Evolutionary conservation across 805 yeast genomes (phyloP).

Genomic region (Metschnikowia lochheadii): DNA sequence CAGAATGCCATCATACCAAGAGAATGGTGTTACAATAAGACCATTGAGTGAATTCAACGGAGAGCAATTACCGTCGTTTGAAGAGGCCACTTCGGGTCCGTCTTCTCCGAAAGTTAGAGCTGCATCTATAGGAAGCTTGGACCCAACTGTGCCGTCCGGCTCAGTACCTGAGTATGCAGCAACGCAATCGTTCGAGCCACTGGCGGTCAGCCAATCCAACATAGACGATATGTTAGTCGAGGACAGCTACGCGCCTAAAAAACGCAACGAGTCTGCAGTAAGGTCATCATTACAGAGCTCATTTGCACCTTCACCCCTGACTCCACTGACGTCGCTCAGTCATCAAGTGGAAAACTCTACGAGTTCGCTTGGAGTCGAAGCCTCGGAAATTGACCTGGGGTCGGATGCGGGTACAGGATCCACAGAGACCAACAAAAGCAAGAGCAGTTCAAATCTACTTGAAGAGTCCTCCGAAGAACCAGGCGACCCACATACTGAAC

Average conservation of each 20-base stretch:
- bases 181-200: not conserved
- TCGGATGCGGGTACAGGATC: not conserved
- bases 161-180: slow-evolving; percentile 32
- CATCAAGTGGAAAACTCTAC: not conserved
- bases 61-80: slow-evolving; percentile 55
- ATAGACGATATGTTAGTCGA: slow-evolving; percentile 29
- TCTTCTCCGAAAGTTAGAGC: slow-evolving; percentile 32
- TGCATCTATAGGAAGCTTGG: slow-evolving; percentile 33
- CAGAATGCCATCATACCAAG: slow-evolving; percentile 36
- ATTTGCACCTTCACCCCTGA: slow-evolving; percentile 24
- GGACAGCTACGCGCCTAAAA: slow-evolving; percentile 4
- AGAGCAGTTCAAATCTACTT: slow-evolving; percentile 1
- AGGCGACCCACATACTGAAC: not conserved
- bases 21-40: slow-evolving; percentile 30
- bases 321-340: not conserved
- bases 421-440: not conserved
- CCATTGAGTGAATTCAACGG: slow-evolving; percentile 20
- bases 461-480: not conserved
- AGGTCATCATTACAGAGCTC: slow-evolving; percentile 30
- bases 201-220: slow-evolving; percentile 9
- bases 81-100: slow-evolving; percentile 57
- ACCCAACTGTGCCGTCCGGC: slow-evolving; percentile 26
- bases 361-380: not conserved
- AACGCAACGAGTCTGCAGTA: slow-evolving; percentile 20
- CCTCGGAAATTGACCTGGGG: not conserved